Percentiles rank a stretch among this genome's conserved stretches.
Evolutionary conservation across 2,329 filamentous ascomycete species (phyloP).

Genomic region (Xylariales sp.): DNA sequence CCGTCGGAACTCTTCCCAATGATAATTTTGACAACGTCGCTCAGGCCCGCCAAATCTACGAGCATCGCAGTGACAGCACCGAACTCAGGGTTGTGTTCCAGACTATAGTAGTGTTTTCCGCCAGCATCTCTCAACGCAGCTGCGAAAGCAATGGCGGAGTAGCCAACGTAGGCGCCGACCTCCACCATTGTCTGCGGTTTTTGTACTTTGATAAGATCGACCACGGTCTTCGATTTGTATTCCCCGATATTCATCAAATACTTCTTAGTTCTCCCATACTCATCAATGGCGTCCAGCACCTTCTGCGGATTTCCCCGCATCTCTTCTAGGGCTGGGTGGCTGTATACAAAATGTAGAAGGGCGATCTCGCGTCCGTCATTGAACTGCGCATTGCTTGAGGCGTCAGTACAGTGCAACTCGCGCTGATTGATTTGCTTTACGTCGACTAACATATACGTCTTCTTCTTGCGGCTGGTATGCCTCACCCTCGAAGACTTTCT

Average conservation of each 20-base stretch:
- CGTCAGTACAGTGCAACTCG: too few relatives aligned
- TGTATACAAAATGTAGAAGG: constrained; percentile 65
- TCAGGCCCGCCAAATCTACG: constrained; percentile 70
- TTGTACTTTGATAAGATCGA: constrained; percentile 59
- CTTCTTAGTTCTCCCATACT: constrained; percentile 59
- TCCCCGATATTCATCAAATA: constrained; percentile 79
- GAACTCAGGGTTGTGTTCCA: constrained; percentile 72
- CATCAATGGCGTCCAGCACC: constrained; percentile 66
- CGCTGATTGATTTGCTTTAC: too few relatives aligned
- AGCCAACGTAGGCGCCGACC: constrained; percentile 76
- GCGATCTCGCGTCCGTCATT: constrained; percentile 72
- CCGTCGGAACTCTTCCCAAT: constrained; percentile 66
- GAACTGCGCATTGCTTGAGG: too few relatives aligned
- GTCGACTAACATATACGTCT: too few relatives aligned
- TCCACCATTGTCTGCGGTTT: constrained; percentile 71
- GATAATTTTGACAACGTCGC: constrained; percentile 63
- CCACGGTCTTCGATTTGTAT: constrained; percentile 68
- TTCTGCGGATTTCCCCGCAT: constrained; percentile 59
- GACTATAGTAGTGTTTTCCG: constrained; percentile 62
- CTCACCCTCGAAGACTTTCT: constrained; percentile 29
- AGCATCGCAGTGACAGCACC: constrained; percentile 64
- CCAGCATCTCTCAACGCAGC: constrained; percentile 59
- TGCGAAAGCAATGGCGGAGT: constrained; percentile 74
- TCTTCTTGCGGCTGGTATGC: constrained; percentile 39
- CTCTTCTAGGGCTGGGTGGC: constrained; percentile 54